Percentiles rank a stretch among this genome's conserved stretches.
These are phyloP conservation scores for Citrus medica DNA, from an alignment of 345 rosid genomes.

Conservation along the genomic window DNA sequence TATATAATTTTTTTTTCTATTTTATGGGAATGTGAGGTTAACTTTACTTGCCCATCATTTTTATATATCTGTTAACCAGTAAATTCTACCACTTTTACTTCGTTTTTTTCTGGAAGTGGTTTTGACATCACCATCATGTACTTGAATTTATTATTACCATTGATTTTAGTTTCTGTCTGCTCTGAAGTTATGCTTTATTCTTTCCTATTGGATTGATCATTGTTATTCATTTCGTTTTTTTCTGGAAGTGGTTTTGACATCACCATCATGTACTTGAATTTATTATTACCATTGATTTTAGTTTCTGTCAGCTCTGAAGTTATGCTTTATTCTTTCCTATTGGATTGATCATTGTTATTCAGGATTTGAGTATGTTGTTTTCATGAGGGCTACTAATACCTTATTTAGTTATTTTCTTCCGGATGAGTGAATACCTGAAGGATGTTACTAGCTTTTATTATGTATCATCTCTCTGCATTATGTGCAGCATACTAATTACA, in stretches of 20 bases:
- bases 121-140: neutral
- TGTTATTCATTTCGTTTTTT: too few relatives aligned
- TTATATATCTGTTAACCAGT: neutral
- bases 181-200: neutral
- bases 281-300: neutral
- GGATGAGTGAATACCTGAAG: neutral
- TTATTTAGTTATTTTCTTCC: neutral
- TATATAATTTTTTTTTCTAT: neutral
- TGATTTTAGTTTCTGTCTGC: neutral
- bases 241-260: neutral
- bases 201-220: neutral
- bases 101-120: neutral
- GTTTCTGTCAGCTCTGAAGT: neutral
- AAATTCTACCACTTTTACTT: neutral
- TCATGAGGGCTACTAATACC: neutral
- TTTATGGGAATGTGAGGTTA: neutral
- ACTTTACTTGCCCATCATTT: neutral
- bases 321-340: neutral
- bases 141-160: neutral
- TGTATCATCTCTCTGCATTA: neutral
- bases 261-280: neutral
- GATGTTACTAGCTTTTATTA: neutral
- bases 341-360: neutral
- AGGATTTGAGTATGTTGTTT: neutral
- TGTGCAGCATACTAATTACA: conserved; percentile 10